Conservation (phyloP, 2,329 filamentous ascomycete species). For the Colletotrichum liaoningense region DNA sequence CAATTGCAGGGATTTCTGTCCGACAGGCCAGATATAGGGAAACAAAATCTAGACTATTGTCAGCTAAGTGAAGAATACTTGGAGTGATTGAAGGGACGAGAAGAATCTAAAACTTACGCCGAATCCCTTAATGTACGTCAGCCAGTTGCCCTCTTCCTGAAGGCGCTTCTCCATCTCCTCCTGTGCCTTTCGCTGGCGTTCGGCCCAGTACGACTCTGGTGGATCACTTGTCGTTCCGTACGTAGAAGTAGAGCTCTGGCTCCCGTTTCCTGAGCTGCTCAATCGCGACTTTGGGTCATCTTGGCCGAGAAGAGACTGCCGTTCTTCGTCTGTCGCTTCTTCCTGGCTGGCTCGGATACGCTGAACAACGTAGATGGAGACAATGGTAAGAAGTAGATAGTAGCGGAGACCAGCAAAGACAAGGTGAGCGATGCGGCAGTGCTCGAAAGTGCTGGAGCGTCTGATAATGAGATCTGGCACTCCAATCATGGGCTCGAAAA, state of each 20-base stretch:
- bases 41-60: constrained; percentile 70
- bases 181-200: constrained; percentile 62
- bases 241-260: constrained; percentile 41
- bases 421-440: constrained; percentile 28
- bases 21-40: constrained; percentile 82
- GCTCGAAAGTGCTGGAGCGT: constrained; percentile 40
- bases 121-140: constrained; percentile 81
- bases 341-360: constrained; percentile 35
- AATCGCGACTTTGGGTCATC: constrained; percentile 36
- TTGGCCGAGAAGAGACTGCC: constrained; percentile 64
- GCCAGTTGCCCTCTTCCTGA: constrained; percentile 81
- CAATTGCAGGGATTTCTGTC: constrained; percentile 73
- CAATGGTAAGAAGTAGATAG: constrained; percentile 28
- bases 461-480: constrained; percentile 41
- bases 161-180: constrained; percentile 75
- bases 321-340: constrained; percentile 63
- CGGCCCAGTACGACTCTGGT: constrained; percentile 66
- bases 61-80: neutral
- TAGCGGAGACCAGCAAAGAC: constrained; percentile 32
- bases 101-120: constrained; percentile 51
- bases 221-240: constrained; percentile 58
- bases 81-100: neutral
- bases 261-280: constrained; percentile 38
- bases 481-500: constrained; percentile 64
- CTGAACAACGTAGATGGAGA: constrained; percentile 30